Base-by-base conservation (phyloP, 306 rosid genomes). In the Bauhinia variegata region DNA sequence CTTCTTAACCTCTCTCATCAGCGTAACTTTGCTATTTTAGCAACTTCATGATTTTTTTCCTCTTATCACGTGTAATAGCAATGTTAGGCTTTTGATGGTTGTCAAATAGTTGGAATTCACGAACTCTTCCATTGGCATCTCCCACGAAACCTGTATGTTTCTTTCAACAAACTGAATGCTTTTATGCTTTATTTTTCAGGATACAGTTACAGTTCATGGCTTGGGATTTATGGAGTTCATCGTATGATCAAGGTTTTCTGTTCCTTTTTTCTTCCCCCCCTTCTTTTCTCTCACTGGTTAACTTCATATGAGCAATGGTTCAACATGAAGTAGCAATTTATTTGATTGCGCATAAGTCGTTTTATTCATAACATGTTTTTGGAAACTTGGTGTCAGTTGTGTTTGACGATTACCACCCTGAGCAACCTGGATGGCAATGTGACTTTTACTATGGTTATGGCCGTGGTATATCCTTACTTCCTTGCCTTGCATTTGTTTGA, bases 211-310 rank as follows among this genome's bases (percentile, higher is more conserved):
- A 49, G 32, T 61, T 75, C 87, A 88, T 84, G 97, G 95, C 53
- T 71, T 78, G 75, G 80, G 87, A 86, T 84, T 83, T 84, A 1
- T 88, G 97, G 97, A 70, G 80, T 74, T 68, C 84, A 14, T 32
- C 90, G 50, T 67, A 23, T 61, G 63, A 64, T 63, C 80, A 67
- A 86, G 97, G 97, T 86, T 82, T 79, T 68, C 54, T 28, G 13
- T 42, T 61, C 54, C 39, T 66, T 36, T 36, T 8, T 36, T 8
- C 0, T 36, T 5, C 5, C 41, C 6, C 9, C 2, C 9, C 70
- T 58, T 2, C 23, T 41, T 5, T n/a, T 19, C 42, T 57, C 60
- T 65, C 19, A 71, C 12, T 55, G 73, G 13, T 60, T 17, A 18
- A 16, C 38, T 74, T 65, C 59, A 33, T 54, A 17, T 72, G 17